Base-by-base conservation (phyloP, 1,284 basidiomycete species). In the Cronartium ribicola region DNA sequence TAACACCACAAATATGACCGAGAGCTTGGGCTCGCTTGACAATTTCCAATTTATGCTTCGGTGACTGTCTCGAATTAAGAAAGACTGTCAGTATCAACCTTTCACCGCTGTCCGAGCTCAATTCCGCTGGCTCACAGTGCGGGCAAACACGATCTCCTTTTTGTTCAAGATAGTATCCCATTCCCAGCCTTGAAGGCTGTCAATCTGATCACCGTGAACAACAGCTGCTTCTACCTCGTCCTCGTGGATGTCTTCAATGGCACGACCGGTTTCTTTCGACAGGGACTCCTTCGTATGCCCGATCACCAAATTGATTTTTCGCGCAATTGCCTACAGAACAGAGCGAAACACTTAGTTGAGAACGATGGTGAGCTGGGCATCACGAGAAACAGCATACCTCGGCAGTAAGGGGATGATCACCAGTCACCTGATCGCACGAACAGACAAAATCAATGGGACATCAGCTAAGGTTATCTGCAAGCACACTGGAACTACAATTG, bases 1-100 rank as follows among this genome's bases (percentile, higher is more conserved):
- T 87, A 85, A 88, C 87, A 80, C 87, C 88, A 57, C 88, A 87
- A 68, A 88, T 86, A 77, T 88, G 87, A 29, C 88, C 88, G 17
- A 88, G 81, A 41, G 87, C 87, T 78, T 89, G 88, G 17, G 87
- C 87, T 78, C 84, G 87, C 81, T 88, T 88, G 29, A 89, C 88
- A 63, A 89, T 89, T 78, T 88, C 87, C 0, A 89, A 83, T 78
- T 89, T 89, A 77, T 89, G 88, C 78, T 88, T 86, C 0, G 88
- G 88, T 13, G 88, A 88, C 74, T 70, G 57, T 17, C 17, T 55
- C 51, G 14, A 29, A 51, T 59, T 39, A 36, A n/a, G n/a, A n/a
- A 11, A 4, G 5, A 48, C 22, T 6, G 44, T 46, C 44, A 46
- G 44, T 11, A 46, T 11, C 10, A n/a, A 37, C 17, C 2, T 17